These are phyloP conservation scores for Plantago rigida DNA, from an alignment of 305 asterid genomes.

Conservation along the genomic window DNA sequence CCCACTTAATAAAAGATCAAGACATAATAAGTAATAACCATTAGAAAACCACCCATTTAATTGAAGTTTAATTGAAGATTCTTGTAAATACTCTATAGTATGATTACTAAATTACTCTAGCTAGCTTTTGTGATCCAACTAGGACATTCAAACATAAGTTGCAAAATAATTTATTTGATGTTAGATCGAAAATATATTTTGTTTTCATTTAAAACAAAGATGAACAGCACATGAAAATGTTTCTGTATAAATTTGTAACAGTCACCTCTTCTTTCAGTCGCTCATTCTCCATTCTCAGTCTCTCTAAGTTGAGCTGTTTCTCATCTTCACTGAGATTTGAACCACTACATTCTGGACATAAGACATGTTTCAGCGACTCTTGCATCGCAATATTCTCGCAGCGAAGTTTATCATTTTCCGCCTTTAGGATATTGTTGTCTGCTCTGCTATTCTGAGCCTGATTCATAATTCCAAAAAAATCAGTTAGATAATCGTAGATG, in stretches of 20 bases:
- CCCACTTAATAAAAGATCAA: neutral
- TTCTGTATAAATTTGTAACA: neutral
- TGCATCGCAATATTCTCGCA: constrained; percentile 53
- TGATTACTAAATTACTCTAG: neutral
- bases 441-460: constrained; percentile 54
- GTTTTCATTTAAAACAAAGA: neutral
- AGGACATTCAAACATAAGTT: neutral
- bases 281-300: constrained; percentile 46
- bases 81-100: no score
- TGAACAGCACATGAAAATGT: neutral
- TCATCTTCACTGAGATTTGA: constrained; percentile 35
- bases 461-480: neutral
- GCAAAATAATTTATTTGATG: neutral
- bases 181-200: no score
- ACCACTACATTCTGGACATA: constrained; percentile 44
- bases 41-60: neutral
- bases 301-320: constrained; percentile 31
- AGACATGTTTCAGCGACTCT: constrained; percentile 34
- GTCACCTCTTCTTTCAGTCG: constrained; percentile 49
- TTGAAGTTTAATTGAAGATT: no score
- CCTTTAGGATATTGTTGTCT: constrained; percentile 42
- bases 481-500: neutral
- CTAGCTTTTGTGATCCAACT: neutral
- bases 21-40: neutral
- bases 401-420: constrained; percentile 47